Base-by-base conservation (phyloP, 2,329 filamentous ascomycete species). In the Domatiomyces catenatus region DNA sequence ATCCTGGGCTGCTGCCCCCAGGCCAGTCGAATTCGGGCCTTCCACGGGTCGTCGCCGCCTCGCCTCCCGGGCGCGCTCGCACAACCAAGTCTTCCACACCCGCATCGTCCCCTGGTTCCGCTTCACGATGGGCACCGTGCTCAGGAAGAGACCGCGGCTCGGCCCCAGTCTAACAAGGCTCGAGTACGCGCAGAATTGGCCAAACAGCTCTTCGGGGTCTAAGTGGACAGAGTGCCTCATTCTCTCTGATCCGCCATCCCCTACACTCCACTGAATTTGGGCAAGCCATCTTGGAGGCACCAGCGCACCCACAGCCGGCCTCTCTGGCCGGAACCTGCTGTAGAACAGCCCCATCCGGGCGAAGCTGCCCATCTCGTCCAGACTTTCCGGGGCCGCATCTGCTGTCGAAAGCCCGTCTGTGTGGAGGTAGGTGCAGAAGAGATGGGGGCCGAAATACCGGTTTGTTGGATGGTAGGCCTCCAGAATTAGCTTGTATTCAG, bases 401-500 rank as follows among this genome's bases (percentile, higher is more conserved):
- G 70, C 57, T 44, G 63, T 63, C 48, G 71, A 68, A n/a, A 86
- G 67, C 2, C 75, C 75, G 56, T 80, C 71, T 1, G 81, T 86
- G 26, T 76, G 78, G 8, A 81, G 69, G 55, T 83, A 83, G 44
- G 78, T 71, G 65, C 85, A 89, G 61, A 76, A 75, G 10, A 87
- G 72, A 50, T 80, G 80, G 0, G 84, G 82, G 18, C 83, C 81
- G 4, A 75, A 80, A 47, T 83, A 71, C 64, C 81, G 82, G 20
- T 75, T 79, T 55, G 73, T 78, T 0, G 85, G 86, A 56, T 84
- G 84, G 61, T 84, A 89, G 63, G 83, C 86, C 67, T 90, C 84
- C 43, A 93, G 76, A 39, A 89, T 77, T 42, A 92, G 67, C 49
- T 80, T 76, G 60, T 86, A 77, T 39, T 79, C 75, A 39, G 74